These are phyloP conservation scores for Cryomyces antarcticus DNA, from an alignment of 495 filamentous ascomycete genomes.

Conservation along the genomic window DNA sequence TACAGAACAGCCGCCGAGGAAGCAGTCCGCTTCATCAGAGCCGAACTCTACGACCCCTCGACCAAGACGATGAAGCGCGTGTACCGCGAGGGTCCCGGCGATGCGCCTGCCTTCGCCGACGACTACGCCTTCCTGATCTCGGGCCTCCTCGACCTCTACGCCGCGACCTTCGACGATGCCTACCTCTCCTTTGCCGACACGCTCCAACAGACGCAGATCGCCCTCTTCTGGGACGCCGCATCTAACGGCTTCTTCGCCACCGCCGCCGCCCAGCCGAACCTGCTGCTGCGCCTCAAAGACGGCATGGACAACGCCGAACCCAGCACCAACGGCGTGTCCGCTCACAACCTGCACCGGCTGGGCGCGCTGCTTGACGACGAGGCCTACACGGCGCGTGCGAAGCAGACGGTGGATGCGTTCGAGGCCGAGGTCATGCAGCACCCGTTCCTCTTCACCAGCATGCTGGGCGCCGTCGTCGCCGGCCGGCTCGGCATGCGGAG, in stretches of 20 bases:
- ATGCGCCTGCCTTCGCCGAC: constrained; percentile 68
- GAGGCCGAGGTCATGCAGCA: constrained; percentile 81
- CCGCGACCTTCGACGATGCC: constrained; percentile 61
- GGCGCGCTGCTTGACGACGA: constrained; percentile 47
- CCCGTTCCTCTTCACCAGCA: constrained; percentile 65
- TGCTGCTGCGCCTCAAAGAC: constrained; percentile 76
- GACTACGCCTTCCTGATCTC: constrained; percentile 85
- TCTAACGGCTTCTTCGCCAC: constrained; percentile 79
- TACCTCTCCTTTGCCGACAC: constrained; percentile 71
- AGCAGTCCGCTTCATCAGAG: constrained; percentile 55
- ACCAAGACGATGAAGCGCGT: constrained; percentile 50
- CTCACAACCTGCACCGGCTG: constrained; percentile 66
- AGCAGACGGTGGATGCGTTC: constrained; percentile 62
- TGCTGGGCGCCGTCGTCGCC: constrained; percentile 57
- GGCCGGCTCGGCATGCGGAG: constrained; percentile 38
- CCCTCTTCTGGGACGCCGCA: constrained; percentile 23
- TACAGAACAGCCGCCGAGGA: constrained; percentile 46
- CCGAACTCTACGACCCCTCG: constrained; percentile 49
- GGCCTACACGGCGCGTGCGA: constrained; percentile 40
- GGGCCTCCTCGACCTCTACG: constrained; percentile 72
- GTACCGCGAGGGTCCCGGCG: constrained; percentile 51
- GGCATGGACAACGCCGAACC: constrained; percentile 84
- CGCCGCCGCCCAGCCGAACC: constrained; percentile 37
- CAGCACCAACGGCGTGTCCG: constrained; percentile 67
- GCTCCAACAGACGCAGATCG: constrained; percentile 40